Evolutionary conservation across 1,284 basidiomycete genomes (phyloP).

Genomic region (Puccinia coronata): DNA sequence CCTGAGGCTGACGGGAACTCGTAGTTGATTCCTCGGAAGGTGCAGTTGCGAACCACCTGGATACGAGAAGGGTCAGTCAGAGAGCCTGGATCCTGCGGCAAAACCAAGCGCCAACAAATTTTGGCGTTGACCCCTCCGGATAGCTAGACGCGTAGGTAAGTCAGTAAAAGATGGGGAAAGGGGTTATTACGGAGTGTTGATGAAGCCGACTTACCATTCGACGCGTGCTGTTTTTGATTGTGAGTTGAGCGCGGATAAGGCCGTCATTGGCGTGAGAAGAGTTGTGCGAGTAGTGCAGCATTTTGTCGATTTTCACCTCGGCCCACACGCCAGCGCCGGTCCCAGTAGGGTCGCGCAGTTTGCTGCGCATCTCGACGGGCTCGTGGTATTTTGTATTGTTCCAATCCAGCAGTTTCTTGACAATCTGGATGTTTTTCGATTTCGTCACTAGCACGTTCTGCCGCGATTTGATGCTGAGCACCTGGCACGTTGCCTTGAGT

Average conservation of each 20-base stretch:
- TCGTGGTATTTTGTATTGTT: constrained; percentile 28
- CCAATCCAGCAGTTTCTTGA: constrained; percentile 50
- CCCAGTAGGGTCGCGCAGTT: constrained; percentile 51
- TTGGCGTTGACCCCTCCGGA: constrained; percentile 44
- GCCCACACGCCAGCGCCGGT: constrained; percentile 41
- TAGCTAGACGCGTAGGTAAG: constrained; percentile 13
- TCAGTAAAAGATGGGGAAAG: background rate
- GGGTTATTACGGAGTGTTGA: background rate
- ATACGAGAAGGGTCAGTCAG: constrained; percentile 51
- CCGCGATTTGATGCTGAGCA: constrained; percentile 50
- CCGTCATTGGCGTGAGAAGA: constrained; percentile 11
- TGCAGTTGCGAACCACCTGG: constrained; percentile 50
- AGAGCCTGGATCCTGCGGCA: constrained; percentile 32
- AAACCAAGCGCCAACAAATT: constrained; percentile 32
- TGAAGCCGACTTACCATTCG: constrained; percentile 10
- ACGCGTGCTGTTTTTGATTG: constrained; percentile 47
- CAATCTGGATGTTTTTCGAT: constrained; percentile 49
- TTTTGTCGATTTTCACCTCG: constrained; percentile 42
- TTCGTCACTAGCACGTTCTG: constrained; percentile 49
- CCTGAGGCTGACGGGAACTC: constrained; percentile 52
- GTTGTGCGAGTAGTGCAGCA: constrained; percentile 18
- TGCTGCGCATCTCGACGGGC: constrained; percentile 53
- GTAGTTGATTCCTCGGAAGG: constrained; percentile 53
- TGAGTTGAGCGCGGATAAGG: constrained; percentile 37
- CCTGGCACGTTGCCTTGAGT: constrained; percentile 53